Base-by-base conservation (phyloP, 2,329 filamentous ascomycete genomes). In the Botrytis byssoidea region DNA sequence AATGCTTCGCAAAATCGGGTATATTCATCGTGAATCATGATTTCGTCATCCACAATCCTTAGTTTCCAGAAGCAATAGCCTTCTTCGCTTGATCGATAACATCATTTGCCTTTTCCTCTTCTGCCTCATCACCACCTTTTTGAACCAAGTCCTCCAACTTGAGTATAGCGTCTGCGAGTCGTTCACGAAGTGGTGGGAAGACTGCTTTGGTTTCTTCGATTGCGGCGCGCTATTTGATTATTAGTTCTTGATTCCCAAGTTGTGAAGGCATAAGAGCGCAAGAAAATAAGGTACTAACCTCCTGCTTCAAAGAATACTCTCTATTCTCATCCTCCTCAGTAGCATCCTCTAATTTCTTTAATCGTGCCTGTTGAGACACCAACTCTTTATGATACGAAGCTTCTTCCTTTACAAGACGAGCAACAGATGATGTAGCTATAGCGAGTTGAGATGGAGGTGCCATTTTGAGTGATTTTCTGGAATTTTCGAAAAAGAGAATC, bases 361-460 rank as follows among this genome's bases (percentile, higher is more conserved):
- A 86, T 73, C 92, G 89, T 75, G 88, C 87, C 78, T 93, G 87
- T 82, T 98, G 95, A 77, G 91, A 86, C 76, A 88, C 85, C 32
- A 95, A 88, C 83, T 99, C 96, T 81, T 92, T 92, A 86, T 95
- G 92, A 85, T 99, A 98, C 79, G 91, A 95, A 57, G 88, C 86
- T 83, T 98, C 93, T 83, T 99, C 96, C 83, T 97, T 98, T 77
- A 97, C 89, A 66, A 98, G 89, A 74, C 96, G 93, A 79, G 88
- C 86, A 77, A 98, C 89, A 32, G 93, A 90, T 75, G 91, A 89
- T 37, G 93, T 96, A 63, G 92, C 90, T 81, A 98, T 96, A 79
- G 89, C 83, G 82, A 98, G 89, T 78, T 91, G 88, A 1, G 91
- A 90, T 63, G 93, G 92, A 46, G 93, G 87, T 5, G 93, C 88